Evolutionary conservation across 179 eudicot species (phyloP).

Genomic region (Beta corolliflora): DNA sequence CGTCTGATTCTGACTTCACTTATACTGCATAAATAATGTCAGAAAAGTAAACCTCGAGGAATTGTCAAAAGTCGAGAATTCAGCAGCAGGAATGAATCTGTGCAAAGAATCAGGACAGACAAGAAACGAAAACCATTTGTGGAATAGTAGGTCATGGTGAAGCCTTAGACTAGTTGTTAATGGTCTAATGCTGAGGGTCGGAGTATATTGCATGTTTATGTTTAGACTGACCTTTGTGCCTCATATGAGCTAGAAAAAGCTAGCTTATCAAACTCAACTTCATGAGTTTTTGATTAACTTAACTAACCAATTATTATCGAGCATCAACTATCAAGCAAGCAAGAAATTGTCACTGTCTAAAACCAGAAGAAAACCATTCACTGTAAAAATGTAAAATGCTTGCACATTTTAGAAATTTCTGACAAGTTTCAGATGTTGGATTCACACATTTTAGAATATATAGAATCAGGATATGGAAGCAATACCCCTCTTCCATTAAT

Average conservation of each 20-base stretch:
- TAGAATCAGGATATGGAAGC: not conserved
- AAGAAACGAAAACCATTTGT: not conserved
- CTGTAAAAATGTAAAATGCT: not conserved
- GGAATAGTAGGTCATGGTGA: not conserved
- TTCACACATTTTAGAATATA: not conserved
- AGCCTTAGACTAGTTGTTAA: not conserved
- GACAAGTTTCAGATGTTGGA: not conserved
- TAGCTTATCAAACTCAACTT: not conserved
- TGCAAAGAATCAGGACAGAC: not conserved
- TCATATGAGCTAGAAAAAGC: not conserved
- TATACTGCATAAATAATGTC: constrained; percentile 45
- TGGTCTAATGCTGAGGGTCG: not conserved
- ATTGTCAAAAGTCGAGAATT: not conserved
- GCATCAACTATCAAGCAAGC: not conserved
- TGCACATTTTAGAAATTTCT: not conserved
- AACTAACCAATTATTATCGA: not conserved
- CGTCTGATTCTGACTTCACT: constrained; percentile 65
- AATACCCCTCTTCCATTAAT: constrained; percentile 80
- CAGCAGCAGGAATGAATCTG: not conserved
- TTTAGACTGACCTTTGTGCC: not conserved
- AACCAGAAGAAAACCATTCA: not conserved
- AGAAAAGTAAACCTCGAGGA: not conserved
- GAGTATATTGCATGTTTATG: too few relatives aligned
- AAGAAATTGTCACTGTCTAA: not conserved
- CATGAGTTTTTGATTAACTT: not conserved